Percentiles rank a stretch among this genome's conserved stretches.
These are phyloP conservation scores for Emergomyces orientalis DNA, from an alignment of 2,329 filamentous ascomycete species.

Conservation along the genomic window DNA sequence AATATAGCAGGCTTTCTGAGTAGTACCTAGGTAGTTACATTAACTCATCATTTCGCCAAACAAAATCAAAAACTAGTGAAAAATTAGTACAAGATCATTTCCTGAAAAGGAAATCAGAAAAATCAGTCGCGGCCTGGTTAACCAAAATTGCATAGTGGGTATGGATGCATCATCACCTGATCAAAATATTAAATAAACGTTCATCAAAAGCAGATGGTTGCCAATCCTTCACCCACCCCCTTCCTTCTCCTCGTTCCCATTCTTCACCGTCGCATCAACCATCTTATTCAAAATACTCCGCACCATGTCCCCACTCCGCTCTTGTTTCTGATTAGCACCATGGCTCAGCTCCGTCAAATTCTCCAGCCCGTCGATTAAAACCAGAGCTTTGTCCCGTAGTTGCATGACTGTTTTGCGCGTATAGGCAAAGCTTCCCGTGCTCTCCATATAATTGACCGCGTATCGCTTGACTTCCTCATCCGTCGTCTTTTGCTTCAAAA, in stretches of 20 bases:
- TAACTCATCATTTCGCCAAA: background rate
- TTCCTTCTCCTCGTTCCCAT: background rate
- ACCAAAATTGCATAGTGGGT: background rate
- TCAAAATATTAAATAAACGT: background rate
- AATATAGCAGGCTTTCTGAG: no score
- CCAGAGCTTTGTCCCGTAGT: conserved; percentile 54
- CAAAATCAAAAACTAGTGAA: background rate
- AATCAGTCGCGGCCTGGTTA: background rate
- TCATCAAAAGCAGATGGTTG: background rate
- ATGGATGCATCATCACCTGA: background rate
- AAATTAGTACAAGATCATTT: background rate
- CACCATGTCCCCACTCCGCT: conserved; percentile 35
- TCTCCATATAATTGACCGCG: conserved; percentile 83
- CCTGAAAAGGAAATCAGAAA: background rate
- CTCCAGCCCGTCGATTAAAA: conserved; percentile 56
- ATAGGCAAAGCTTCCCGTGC: conserved; percentile 82
- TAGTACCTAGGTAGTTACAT: background rate
- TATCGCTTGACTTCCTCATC: conserved; percentile 81
- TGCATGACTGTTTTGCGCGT: conserved; percentile 58
- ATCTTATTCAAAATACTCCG: conserved; percentile 62
- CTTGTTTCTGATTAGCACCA: background rate
- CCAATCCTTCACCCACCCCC: background rate
- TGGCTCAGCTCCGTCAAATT: conserved; percentile 19
- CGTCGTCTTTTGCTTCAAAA: conserved; percentile 73
- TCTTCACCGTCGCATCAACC: conserved; percentile 32